Evolutionary conservation across 2,329 filamentous ascomycete genomes (phyloP).

Genomic region (Paecilomyces variotii): DNA sequence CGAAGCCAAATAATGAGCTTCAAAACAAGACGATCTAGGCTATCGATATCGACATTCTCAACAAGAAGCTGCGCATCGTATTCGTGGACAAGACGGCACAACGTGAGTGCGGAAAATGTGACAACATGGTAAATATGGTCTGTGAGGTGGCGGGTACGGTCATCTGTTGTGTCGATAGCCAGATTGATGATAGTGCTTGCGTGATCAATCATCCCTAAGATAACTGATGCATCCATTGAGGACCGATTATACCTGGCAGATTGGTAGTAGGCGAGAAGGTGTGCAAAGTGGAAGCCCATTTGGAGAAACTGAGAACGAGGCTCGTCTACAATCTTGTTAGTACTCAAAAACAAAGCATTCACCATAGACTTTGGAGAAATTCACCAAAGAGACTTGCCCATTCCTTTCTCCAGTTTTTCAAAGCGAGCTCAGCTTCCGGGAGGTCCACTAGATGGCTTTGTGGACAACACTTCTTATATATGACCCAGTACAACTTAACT

Average conservation of each 20-base stretch:
- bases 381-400: too few species aligned
- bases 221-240: constrained; percentile 7
- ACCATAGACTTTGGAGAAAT: too few species aligned
- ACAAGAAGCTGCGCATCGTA: too few species aligned
- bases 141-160: constrained; percentile 37
- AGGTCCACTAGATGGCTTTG: too few species aligned
- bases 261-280: constrained; percentile 36
- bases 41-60: too few species aligned
- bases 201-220: constrained; percentile 6
- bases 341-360: neutral
- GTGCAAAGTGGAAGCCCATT: constrained; percentile 41
- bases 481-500: too few species aligned
- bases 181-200: constrained; percentile 33
- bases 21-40: too few species aligned
- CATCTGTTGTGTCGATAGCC: constrained; percentile 37
- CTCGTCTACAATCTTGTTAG: constrained; percentile 22
- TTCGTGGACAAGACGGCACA: too few species aligned
- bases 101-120: constrained; percentile 30
- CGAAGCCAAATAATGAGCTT: too few species aligned
- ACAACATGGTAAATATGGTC: constrained; percentile 44
- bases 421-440: too few species aligned
- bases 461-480: too few species aligned
- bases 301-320: constrained; percentile 39
- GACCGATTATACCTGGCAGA: constrained; percentile 5
- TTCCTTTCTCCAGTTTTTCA: too few species aligned